These are phyloP conservation scores for Metarhizium anisopliae DNA, from an alignment of 2,329 filamentous ascomycete genomes.

Conservation along the genomic window DNA sequence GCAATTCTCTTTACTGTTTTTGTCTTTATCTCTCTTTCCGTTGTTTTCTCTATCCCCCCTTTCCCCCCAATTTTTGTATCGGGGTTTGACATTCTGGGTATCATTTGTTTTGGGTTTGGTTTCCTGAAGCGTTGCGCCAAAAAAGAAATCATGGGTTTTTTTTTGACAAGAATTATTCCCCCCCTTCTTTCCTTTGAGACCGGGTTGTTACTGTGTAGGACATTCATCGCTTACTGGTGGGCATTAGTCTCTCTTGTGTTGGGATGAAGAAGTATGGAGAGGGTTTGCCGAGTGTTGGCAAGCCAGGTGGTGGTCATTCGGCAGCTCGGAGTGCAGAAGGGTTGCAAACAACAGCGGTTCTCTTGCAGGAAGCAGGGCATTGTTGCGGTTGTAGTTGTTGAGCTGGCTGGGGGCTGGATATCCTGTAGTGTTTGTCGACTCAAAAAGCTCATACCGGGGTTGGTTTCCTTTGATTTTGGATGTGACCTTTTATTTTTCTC, in stretches of 20 bases:
- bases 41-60: background rate
- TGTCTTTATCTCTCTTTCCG: background rate
- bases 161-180: background rate
- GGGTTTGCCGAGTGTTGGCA: background rate
- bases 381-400: background rate
- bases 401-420: background rate
- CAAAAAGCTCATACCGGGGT: background rate
- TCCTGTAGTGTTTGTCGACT: background rate
- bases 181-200: background rate
- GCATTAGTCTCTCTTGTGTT: background rate
- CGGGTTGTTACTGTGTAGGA: background rate
- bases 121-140: slow-evolving; percentile 1
- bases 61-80: background rate
- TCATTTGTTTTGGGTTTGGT: background rate
- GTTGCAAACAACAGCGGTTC: background rate
- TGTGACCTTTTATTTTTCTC: background rate
- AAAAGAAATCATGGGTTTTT: slow-evolving; percentile 1
- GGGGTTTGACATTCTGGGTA: slow-evolving; percentile 2
- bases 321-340: background rate
- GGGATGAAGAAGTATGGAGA: background rate
- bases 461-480: slow-evolving; percentile 1
- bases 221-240: background rate
- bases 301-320: background rate
- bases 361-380: background rate
- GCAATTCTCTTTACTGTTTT: slow-evolving; percentile 5